Evolutionary conservation across 1,284 basidiomycete species (phyloP), one percentile per base, ranked within the genome.

Genomic region (Trichosporon sp.): DNA sequence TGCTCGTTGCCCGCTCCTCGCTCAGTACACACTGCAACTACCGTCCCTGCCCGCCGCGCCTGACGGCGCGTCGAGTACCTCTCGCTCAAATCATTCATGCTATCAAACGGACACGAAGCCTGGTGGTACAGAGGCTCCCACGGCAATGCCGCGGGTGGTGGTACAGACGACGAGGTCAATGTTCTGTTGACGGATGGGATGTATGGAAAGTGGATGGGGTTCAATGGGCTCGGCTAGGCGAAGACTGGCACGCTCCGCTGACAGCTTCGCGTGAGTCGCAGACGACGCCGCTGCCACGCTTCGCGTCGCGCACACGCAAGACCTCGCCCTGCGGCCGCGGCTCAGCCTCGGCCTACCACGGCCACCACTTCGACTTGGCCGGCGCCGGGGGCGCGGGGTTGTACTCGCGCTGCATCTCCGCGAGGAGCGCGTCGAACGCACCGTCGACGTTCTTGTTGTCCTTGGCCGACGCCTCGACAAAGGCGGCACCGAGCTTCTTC

Each of bases 381-480:
- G 78, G 77, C 75, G 79, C 79, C 8, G 56, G 56, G 7, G 78
- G 78, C 11, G 75, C 75, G 9, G 83, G 83, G 68, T 83, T 83
- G 78, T 81, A 83, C 65, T 77, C 75, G 73, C 74, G 76, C 70
- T 82, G 80, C 83, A 97, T 95, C 83, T 97, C 92, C 51, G 85
- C 88, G 69, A 97, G 87, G 78, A 93, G 92, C 56, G 91, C 86
- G 76, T 97, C 92, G 74, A 97, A 97, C 8, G 95, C 93, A 78
- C 90, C 90, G 83, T 86, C 93, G 75, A 98, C 91, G 83, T 97
- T 96, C 82, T 89, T 84, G 75, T 95, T 93, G 75, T 89, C 88
- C 86, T 93, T 93, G 56, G 95, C 93, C 75, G 91, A 93, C 8
- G 92, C 91, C 83, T 98, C 95, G 68, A 95, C 86, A 84, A 90